Percentiles rank a stretch among this genome's conserved stretches.
These are phyloP conservation scores for Inonotus hispidus DNA, from an alignment of 1,284 basidiomycete genomes.

Conservation along the genomic window DNA sequence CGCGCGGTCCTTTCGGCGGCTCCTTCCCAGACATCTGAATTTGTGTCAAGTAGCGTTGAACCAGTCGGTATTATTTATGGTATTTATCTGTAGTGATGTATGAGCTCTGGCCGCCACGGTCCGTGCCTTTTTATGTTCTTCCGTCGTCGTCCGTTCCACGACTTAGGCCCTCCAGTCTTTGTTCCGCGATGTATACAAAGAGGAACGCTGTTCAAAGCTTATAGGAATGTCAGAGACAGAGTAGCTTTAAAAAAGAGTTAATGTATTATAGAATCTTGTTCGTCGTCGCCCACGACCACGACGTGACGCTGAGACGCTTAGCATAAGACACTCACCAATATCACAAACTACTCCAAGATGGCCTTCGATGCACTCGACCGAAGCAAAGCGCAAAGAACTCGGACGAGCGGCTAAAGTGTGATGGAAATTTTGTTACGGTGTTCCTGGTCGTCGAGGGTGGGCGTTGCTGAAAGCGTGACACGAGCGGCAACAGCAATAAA, in stretches of 20 bases:
- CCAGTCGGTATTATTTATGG: background rate
- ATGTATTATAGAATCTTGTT: background rate
- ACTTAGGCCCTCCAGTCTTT: no score
- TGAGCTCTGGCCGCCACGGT: background rate
- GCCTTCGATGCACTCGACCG: background rate
- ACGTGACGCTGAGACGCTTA: background rate
- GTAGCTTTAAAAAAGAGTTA: background rate
- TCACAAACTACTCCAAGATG: background rate
- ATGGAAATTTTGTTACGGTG: background rate
- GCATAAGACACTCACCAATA: background rate
- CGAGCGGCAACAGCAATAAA: background rate
- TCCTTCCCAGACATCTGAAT: conserved; percentile 63
- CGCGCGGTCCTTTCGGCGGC: conserved; percentile 66
- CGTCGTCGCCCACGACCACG: background rate
- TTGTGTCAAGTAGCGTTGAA: background rate
- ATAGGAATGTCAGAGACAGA: background rate
- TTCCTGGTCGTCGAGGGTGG: background rate
- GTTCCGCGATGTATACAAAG: no score
- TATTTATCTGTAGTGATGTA: background rate
- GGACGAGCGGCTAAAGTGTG: background rate
- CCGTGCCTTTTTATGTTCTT: background rate
- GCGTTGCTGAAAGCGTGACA: background rate
- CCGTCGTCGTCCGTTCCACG: no score
- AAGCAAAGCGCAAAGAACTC: background rate
- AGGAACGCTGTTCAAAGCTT: background rate